phyloP scores from a whole-genome alignment of 1,139 yeast genomes.

The Taphrina betulina region DNA sequence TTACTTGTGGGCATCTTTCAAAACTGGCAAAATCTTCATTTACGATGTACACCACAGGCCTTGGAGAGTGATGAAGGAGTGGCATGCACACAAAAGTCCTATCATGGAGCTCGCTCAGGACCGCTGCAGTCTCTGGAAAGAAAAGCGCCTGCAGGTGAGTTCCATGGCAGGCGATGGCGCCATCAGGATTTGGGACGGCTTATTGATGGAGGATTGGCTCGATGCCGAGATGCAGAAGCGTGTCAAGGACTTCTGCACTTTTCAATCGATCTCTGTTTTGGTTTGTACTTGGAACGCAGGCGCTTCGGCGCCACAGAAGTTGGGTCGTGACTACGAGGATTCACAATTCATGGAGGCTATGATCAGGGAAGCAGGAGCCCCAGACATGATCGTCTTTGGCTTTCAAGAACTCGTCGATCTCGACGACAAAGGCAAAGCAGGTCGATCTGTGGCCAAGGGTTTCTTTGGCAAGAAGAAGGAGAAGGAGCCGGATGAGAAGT shows the following conservation, averaged over 20 bases:
- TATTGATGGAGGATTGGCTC: slow-evolving; percentile 46
- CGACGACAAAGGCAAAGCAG: slow-evolving; percentile 65
- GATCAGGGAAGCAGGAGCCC: slow-evolving; percentile 41
- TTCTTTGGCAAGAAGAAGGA: slow-evolving; percentile 48
- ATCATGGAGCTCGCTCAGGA: slow-evolving; percentile 39
- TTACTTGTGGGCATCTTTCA: slow-evolving; percentile 47
- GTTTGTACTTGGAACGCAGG: slow-evolving; percentile 51
- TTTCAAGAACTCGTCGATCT: slow-evolving; percentile 90
- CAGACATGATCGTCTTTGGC: slow-evolving; percentile 82
- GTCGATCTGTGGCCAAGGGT: slow-evolving; percentile 25
- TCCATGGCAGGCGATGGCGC: slow-evolving; percentile 39
- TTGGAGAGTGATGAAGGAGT: slow-evolving; percentile 47
- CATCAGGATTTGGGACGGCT: slow-evolving; percentile 46
- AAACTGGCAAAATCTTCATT: slow-evolving; percentile 46
- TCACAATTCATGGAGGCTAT: slow-evolving; percentile 37
- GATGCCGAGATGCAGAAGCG: slow-evolving; percentile 43
- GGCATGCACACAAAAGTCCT: slow-evolving; percentile 47
- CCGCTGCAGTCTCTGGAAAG: slow-evolving; percentile 38
- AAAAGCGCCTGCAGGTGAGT: slow-evolving; percentile 39
- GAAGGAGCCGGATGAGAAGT: slow-evolving; percentile 9
- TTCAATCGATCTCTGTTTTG: slow-evolving; percentile 41
- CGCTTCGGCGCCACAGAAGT: slow-evolving; percentile 45
- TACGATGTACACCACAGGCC: slow-evolving; percentile 44
- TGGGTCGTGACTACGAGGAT: slow-evolving; percentile 40
- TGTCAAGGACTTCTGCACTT: slow-evolving; percentile 42